phyloP scores from a whole-genome alignment of 768 basidiomycete species.

The Wakefieldia striispora region DNA sequence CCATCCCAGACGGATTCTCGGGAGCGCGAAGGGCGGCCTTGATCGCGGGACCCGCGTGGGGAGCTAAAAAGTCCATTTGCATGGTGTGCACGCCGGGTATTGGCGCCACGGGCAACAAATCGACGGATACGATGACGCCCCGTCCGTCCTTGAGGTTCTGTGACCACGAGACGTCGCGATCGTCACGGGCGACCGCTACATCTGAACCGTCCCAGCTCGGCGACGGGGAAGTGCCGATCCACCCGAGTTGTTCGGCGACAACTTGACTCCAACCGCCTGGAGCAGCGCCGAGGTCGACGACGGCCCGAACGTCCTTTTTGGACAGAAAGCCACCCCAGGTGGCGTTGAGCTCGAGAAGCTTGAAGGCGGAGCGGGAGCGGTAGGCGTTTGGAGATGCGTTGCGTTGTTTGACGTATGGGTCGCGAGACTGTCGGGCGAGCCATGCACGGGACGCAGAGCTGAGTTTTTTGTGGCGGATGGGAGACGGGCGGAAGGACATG shows the following conservation, averaged over 20 bases:
- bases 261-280: constrained; percentile 97
- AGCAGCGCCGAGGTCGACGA: constrained; percentile 89
- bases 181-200: not conserved
- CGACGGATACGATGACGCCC: constrained; percentile 69
- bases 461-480: constrained; percentile 27
- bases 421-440: constrained; percentile 67
- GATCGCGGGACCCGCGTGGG: constrained; percentile 46
- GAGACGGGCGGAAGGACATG: constrained; percentile 39
- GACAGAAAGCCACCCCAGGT: constrained; percentile 52
- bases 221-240: constrained; percentile 23
- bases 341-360: constrained; percentile 77
- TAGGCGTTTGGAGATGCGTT: constrained; percentile 46
- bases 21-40: constrained; percentile 34
- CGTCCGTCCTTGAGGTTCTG: constrained; percentile 28
- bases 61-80: constrained; percentile 75
- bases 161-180: not conserved
- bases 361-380: constrained; percentile 89
- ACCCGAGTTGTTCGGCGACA: constrained; percentile 60
- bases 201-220: too few species aligned
- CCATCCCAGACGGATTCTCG: constrained; percentile 41
- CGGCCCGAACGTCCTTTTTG: constrained; percentile 50
- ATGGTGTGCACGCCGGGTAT: constrained; percentile 74
- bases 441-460: constrained; percentile 52
- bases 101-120: constrained; percentile 68
- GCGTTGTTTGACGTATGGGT: constrained; percentile 69